Evolutionary conservation across 2,329 filamentous ascomycete genomes (phyloP), one percentile per base, ranked within the genome.

Genomic region (Fusarium anguioides): DNA sequence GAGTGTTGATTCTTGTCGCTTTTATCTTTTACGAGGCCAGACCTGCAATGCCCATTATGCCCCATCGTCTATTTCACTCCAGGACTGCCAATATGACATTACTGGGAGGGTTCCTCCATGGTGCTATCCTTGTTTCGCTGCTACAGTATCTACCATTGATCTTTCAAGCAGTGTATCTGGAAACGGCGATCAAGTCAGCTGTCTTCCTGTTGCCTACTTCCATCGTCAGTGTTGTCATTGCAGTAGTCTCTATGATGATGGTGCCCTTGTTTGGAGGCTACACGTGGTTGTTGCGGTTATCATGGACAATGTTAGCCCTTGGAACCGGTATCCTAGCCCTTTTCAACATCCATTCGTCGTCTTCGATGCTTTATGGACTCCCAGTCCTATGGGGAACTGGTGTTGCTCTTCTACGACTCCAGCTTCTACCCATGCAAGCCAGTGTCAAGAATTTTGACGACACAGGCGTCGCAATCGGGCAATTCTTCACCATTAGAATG

Each of bases 241-340:
- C 59, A 20, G 56, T 61, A 0, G 18, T 61, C 24, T 61, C 59
- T 1, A 61, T 61, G 59, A 61, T 61, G 56, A 61, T 61, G 56
- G 59, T 61, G 1, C 59, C 59, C 1, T 5, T 61, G 0, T 61
- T 61, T 9, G 56, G 59, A 11, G 56, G 59, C 2, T 61, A 61
- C 12, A 42, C 41, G 4, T 61, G 56, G 59, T 35, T 61, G 3
- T 6, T 61, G 8, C 31, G 59, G 8, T 9, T 55, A 0, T 61
- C 59, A 3, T 61, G 59, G 59, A 56, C 26, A 1, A 8, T 61
- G 1, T 18, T 61, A 2, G 9, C 42, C 14, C 14, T 61, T 2
- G 59, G 59, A 10, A 61, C 56, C 1, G 56, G 59, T 1, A 46
- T 61, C 1, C 4, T 61, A 24, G 47, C 59, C 11, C 31, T 61